Base-by-base conservation (phyloP, 2,329 filamentous ascomycete genomes). In the Chaetoscypha palmicola region DNA sequence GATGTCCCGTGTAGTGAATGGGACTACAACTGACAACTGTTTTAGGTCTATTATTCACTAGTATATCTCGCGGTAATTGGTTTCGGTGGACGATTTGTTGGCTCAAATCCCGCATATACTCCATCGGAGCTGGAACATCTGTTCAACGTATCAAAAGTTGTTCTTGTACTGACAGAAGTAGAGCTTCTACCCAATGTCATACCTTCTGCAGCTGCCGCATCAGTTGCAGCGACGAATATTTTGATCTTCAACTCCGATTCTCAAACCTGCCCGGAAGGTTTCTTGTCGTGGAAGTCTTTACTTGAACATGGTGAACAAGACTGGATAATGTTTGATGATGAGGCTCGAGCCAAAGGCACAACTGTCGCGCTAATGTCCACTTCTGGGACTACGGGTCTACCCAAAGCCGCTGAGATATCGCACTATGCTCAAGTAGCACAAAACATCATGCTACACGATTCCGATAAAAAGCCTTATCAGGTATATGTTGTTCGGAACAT, bases 351-450 rank as follows among this genome's bases (percentile, higher is more conserved):
- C 4, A 39, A 43, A 17, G 28, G 14, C 10, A 46, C 43, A n/a
- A 41, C 46, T 60, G 2, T 65, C 68, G 3, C 73, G 66, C 48
- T 68, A 72, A 31, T 67, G 63, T 49, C 49, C n/a, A 30, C 64
- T 58, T 21, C 71, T 74, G 44, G 56, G 66, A 35, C 79, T 81
- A 63, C 87, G 80, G 83, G 77, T 71, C 45, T 63, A 4, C 63
- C 66, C 1, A 68, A 68, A 52, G 59, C 65, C 48, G 65, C 64
- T 17, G 54, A 59, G 1, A 51, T 66, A 9, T 58, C 60, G 4
- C 53, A 50, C 21, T 41, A 17, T 37, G 50, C 46, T 41, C 42
- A 39, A 39, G 43, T 43, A 21, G 14, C 40, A 26, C 45, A 36
- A 41, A 40, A 40, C 30, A 20, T 43, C 9, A 31, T 37, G 17